Conservation (phyloP, 2,329 filamentous ascomycete species). For the Cercospora canescens region DNA sequence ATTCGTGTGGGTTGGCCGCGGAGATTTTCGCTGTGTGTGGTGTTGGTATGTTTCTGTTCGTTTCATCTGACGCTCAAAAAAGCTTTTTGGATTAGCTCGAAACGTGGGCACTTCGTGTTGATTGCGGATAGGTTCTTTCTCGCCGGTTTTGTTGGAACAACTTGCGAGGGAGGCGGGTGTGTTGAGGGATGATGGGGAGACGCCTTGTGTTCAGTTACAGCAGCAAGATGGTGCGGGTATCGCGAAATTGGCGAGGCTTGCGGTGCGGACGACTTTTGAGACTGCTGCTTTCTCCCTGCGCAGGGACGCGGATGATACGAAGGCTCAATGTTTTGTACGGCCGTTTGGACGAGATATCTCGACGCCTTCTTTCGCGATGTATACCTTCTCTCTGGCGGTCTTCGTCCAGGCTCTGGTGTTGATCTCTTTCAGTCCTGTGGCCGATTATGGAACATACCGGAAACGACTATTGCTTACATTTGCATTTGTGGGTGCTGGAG, state of each 20-base stretch:
- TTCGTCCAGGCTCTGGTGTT: constrained; percentile 83
- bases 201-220: constrained; percentile 56
- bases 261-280: constrained; percentile 12
- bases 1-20: constrained; percentile 63
- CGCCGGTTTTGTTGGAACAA: constrained; percentile 88
- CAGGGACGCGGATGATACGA: constrained; percentile 37
- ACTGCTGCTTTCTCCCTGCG: background rate
- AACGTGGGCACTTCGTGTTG: background rate
- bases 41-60: constrained; percentile 58
- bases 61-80: background rate
- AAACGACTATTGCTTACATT: constrained; percentile 82
- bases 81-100: background rate
- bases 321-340: constrained; percentile 74
- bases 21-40: constrained; percentile 93
- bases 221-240: constrained; percentile 1
- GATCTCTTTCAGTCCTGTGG: constrained; percentile 88
- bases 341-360: constrained; percentile 80
- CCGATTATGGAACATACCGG: constrained; percentile 85
- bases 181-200: constrained; percentile 70
- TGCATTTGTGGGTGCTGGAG: constrained; percentile 73
- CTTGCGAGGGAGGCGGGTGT: constrained; percentile 86
- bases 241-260: constrained; percentile 3
- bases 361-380: constrained; percentile 92
- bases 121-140: constrained; percentile 70
- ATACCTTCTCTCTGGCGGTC: constrained; percentile 88